Percentiles rank a stretch among this genome's conserved stretches.
phyloP scores from a whole-genome alignment of 768 basidiomycete genomes.

The Kwoniella pini region DNA sequence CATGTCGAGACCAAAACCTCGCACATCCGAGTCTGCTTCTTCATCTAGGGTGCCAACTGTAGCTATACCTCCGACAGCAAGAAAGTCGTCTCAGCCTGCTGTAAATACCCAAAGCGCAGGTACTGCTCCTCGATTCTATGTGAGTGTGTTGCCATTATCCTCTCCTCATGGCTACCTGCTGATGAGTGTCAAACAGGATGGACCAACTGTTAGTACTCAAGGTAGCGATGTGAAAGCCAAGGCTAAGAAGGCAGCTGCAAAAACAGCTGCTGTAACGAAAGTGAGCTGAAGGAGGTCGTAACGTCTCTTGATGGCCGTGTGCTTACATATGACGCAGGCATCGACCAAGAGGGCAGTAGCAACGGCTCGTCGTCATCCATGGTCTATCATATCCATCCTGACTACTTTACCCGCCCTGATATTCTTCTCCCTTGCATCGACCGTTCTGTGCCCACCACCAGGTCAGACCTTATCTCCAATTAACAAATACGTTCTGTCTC shows the following conservation, averaged over 20 bases:
- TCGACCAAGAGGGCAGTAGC: slow-evolving; percentile 28
- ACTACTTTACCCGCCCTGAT: slow-evolving; percentile 45
- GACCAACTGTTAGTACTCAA: slow-evolving; percentile 35
- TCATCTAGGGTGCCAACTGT: slow-evolving; percentile 6
- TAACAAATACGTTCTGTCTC: slow-evolving; percentile 31
- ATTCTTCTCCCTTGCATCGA: slow-evolving; percentile 40
- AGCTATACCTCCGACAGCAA: slow-evolving; percentile 16
- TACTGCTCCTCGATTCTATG: slow-evolving; percentile 39
- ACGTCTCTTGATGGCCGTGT: not conserved
- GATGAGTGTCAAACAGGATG: slow-evolving; percentile 30
- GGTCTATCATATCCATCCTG: slow-evolving; percentile 37
- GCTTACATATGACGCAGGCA: slow-evolving; percentile 11
- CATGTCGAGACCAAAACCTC: slow-evolving; percentile 18
- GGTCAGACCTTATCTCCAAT: slow-evolving; percentile 24
- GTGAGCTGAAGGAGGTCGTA: slow-evolving; percentile 15
- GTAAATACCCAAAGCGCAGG: slow-evolving; percentile 7
- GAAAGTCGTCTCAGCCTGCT: slow-evolving; percentile 20
- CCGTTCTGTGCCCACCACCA: slow-evolving; percentile 47
- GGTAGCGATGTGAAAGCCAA: slow-evolving; percentile 21
- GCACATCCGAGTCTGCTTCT: slow-evolving; percentile 9
- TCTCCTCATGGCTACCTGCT: no score
- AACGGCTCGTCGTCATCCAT: slow-evolving; percentile 38
- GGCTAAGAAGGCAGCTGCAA: slow-evolving; percentile 28
- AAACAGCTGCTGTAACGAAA: slow-evolving; percentile 33
- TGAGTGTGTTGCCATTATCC: no score